phyloP scores from a whole-genome alignment of 345 rosid genomes.

The Luvunga scandens region DNA sequence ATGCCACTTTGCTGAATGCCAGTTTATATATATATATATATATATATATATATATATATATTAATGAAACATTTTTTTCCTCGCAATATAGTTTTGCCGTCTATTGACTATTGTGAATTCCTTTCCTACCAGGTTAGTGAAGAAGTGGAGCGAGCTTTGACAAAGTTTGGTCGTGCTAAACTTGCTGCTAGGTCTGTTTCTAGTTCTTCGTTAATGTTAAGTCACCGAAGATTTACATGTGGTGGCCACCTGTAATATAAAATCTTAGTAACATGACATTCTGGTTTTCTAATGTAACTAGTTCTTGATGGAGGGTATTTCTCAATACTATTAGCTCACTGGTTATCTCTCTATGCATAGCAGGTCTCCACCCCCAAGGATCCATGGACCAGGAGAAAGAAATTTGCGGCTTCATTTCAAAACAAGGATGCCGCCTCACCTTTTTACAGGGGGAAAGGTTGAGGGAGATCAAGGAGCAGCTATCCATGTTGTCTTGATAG shows the following conservation, averaged over 20 bases:
- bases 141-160: conserved; percentile 87
- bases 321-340: neutral
- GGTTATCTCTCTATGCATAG: neutral
- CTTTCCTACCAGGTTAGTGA: conserved; percentile 70
- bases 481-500: conserved; percentile 72
- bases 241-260: neutral
- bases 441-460: conserved; percentile 89
- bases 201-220: neutral
- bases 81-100: too few species aligned
- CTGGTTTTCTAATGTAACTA: neutral
- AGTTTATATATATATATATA: too few species aligned
- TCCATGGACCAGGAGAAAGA: conserved; percentile 62
- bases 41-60: too few species aligned
- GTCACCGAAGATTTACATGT: neutral
- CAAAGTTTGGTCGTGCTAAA: conserved; percentile 57
- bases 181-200: conserved; percentile 52
- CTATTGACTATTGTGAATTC: conserved; percentile 6
- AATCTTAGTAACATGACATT: neutral
- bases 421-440: conserved; percentile 88
- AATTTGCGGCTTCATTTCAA: conserved; percentile 68
- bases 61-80: too few species aligned
- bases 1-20: neutral
- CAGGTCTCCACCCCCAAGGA: conserved; percentile 61
- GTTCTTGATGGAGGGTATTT: neutral
- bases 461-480: conserved; percentile 89